These are phyloP conservation scores for Lachancea cidri DNA, from an alignment of 805 yeast species.

Conservation along the genomic window DNA sequence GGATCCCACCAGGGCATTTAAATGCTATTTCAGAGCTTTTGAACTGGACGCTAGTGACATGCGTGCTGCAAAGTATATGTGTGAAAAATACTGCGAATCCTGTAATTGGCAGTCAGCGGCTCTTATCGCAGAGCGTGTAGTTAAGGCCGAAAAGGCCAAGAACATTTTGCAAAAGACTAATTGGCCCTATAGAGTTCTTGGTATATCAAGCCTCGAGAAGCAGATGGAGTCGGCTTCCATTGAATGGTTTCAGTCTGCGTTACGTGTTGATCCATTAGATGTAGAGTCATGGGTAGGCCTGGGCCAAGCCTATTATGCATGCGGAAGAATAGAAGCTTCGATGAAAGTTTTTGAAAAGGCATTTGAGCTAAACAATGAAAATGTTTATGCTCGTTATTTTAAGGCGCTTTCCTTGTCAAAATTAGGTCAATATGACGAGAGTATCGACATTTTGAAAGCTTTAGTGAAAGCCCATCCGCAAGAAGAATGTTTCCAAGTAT, in stretches of 20 bases:
- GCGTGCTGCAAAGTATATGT: slow-evolving; percentile 66
- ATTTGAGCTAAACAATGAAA: slow-evolving; percentile 44
- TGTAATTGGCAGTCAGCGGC: slow-evolving; percentile 86
- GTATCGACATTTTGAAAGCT: slow-evolving; percentile 43
- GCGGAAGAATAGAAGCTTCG: slow-evolving; percentile 87
- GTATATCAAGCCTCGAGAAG: slow-evolving; percentile 65
- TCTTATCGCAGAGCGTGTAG: slow-evolving; percentile 58
- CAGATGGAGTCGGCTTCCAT: slow-evolving; percentile 76
- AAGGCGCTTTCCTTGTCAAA: slow-evolving; percentile 60
- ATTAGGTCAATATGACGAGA: slow-evolving; percentile 60
- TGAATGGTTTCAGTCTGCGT: slow-evolving; percentile 81
- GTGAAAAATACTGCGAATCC: slow-evolving; percentile 57
- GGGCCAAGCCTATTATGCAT: slow-evolving; percentile 89
- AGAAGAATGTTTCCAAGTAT: slow-evolving; percentile 46
- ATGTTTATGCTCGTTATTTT: slow-evolving; percentile 62
- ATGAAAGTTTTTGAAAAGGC: slow-evolving; percentile 74
- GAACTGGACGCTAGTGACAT: slow-evolving; percentile 78
- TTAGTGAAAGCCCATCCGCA: slow-evolving; percentile 41
- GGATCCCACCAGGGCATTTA: slow-evolving; percentile 67
- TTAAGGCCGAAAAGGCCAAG: slow-evolving; percentile 57
- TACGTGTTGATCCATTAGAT: slow-evolving; percentile 64
- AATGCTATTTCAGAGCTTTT: slow-evolving; percentile 85
- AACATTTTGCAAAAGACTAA: slow-evolving; percentile 43
- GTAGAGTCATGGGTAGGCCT: slow-evolving; percentile 85
- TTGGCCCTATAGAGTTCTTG: slow-evolving; percentile 91